Base-by-base conservation (phyloP, 1,284 basidiomycete species). In the Uromyces viciae-fabae region DNA sequence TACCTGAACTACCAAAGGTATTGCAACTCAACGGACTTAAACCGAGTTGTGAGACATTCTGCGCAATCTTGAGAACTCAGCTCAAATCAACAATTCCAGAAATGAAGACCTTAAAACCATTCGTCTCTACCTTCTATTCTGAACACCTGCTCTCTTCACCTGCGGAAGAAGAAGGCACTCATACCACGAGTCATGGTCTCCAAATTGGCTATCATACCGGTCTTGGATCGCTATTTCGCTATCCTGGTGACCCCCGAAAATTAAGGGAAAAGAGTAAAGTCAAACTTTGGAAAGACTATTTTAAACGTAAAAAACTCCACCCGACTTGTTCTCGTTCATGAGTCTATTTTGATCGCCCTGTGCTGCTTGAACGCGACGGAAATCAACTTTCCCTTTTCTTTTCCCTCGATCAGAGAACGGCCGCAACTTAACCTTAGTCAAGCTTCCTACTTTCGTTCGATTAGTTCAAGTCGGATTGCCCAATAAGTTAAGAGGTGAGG, bases 381-480 rank as follows among this genome's bases (percentile, higher is more conserved):
- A 82, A 82, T 19, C 38, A 3, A 46, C 28, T n/a, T n/a, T n/a
- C n/a, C n/a, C n/a, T n/a, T n/a, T n/a, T n/a, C n/a, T n/a, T n/a
- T n/a, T n/a, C 11, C 11, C 33, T 17, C 52, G 74, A 75, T 40
- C 82, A 92, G 92, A 89, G 15, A 94, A 95, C 84, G 94, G 94
- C 25, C 92, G 94, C 43, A 94, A 94, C 84, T 88, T 96, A 15
- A 92, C 93, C 40, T 90, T 98, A n/a, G 88, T 99, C 46, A 92
- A 96, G 60, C 99, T 98, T 86, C 97, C 97, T 0, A 93, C 97
- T 86, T 96, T 95, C 86, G 96, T 95, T 54, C 91, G 97, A 28
- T 90, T 99, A 22, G 92, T 99, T 1, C 97, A 98, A 87, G 97
- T 99, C 78, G 97, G 97, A 76, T 89, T 99, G 9, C 97, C 97